Base-by-base conservation (phyloP, 768 basidiomycete species). In the Auriscalpium orientale region DNA sequence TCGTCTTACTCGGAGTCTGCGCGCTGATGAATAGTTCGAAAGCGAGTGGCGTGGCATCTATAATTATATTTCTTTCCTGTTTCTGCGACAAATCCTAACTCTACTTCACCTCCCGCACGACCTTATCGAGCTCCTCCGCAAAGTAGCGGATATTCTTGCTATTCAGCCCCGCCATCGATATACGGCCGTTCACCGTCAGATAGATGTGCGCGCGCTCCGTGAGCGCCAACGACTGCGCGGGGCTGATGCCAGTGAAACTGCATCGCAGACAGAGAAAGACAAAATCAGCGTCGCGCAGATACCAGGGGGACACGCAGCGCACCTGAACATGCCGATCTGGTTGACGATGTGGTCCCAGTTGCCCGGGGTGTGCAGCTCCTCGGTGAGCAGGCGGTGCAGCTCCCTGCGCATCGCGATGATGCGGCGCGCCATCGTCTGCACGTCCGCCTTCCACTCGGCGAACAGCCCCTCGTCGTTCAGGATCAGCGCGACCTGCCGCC, bases 291-390 rank as follows among this genome's bases (percentile, higher is more conserved):
- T 58, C 67, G 67, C n/a, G n/a, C n/a, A n/a, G n/a, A n/a, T n/a
- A n/a, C n/a, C n/a, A n/a, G n/a, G 3, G 33, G 22, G 35, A 4
- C 46, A 11, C 35, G n/a, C 38, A 9, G 65, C 77, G 58, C 68
- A 92, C 84, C 89, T 92, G 79, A 95, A 97, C 95, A 95, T 97
- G 55, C 95, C 95, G 71, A 98, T 98, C 77, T 98, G 97, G 52
- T 83, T 81, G 64, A 87, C 75, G 65, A 99, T 95, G 72, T 98
- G 95, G n/a, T 86, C 82, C 97, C 97, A 99, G 66, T 83, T 84
- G 7, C 94, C 92, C 4, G 94, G 94, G 51, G 91, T 95, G 66
- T 88, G 80, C 61, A 92, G 71, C 68, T 88, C 85, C 60, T 90
- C 78, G 18, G 81, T 87, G 67, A 97, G 70, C 64, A 89, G 67